phyloP scores from a whole-genome alignment of 306 rosid genomes.

The Dryas octopetala region DNA sequence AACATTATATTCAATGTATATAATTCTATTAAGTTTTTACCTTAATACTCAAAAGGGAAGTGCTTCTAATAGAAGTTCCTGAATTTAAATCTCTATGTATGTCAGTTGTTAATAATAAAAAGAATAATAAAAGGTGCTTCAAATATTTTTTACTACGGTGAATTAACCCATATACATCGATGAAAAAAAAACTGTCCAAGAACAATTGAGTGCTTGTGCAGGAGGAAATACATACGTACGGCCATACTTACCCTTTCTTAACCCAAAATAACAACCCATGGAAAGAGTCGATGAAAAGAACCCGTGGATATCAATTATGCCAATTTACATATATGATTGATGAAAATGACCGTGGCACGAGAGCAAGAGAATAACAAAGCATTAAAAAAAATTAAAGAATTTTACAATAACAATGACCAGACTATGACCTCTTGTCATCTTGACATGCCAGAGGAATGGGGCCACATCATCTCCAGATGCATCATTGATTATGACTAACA shows the following conservation, averaged over 20 bases:
- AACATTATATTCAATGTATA: too few relatives aligned
- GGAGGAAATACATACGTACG: not conserved
- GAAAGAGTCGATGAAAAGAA: constrained; percentile 31
- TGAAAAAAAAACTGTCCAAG: not conserved
- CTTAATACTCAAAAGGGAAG: too few relatives aligned
- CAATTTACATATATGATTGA: constrained; percentile 60
- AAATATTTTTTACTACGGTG: not conserved
- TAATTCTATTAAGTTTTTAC: too few relatives aligned
- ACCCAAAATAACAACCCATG: constrained; percentile 40
- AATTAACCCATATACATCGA: not conserved
- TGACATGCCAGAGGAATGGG: constrained; percentile 40
- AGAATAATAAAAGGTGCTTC: not conserved
- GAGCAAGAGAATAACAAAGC: constrained; percentile 20
- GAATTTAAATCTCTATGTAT: too few relatives aligned
- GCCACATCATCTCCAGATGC: constrained; percentile 20
- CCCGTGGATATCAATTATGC: constrained; percentile 44
- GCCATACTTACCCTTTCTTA: not conserved
- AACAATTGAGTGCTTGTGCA: not conserved
- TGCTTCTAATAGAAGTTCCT: too few relatives aligned
- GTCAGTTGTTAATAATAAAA: too few relatives aligned
- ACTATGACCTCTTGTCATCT: constrained; percentile 46
- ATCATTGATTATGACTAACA: constrained; percentile 24
- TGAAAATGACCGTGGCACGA: constrained; percentile 20
- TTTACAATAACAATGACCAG: constrained; percentile 62
- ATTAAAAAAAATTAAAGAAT: constrained; percentile 34